Base-by-base conservation (phyloP, 225 moss, liverwort and hornwort species). In the Lunularia cruciata region DNA sequence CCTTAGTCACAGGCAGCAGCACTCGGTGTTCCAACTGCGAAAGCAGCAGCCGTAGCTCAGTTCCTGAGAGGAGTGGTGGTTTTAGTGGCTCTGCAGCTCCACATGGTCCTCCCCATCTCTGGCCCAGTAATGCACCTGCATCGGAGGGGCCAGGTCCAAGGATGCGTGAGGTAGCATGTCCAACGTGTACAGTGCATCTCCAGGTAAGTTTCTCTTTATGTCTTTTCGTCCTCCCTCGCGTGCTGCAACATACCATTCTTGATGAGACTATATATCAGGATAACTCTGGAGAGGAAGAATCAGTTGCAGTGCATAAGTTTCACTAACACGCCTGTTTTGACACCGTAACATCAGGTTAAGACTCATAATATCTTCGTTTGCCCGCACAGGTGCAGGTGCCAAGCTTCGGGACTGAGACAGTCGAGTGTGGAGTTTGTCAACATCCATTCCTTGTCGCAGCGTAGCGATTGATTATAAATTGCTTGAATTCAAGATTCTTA, bases 111-210 rank as follows among this genome's bases (percentile, higher is more conserved):
- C 71, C 79, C 53, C 72, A 78, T 46, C 72, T 78, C 33, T 82
- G 82, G 82, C 62, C 82, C 18, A 73, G 19, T 63, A 70, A 60
- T 75, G 42, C 72, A 20, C 63, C 78, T 8, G 60, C 68, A 23
- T 36, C 79, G 57, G 80, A 81, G 65, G 78, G 67, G 32, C 78
- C 88, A 31, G 86, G 82, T 68, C 74, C 78, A 56, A 84, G 64
- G 48, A 90, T 85, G 83, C 85, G 88, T 26, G 95, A 96, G 77
- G 92, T 96, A 67, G 92, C 95, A 47, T 96, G 95, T 72, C 95
- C 95, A 33, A 96, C 92, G 51, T 96, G 95, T 79, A 96, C 95
- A 45, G 95, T 92, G 57, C 95, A 96, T 78, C 80, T 96, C 45
- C 95, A 96, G 90, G 93, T 93, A 69, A 52, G 23, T n/a, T n/a